These are phyloP conservation scores for Leishmania arabica DNA, from an alignment of 208 protist genomes.

Conservation along the genomic window DNA sequence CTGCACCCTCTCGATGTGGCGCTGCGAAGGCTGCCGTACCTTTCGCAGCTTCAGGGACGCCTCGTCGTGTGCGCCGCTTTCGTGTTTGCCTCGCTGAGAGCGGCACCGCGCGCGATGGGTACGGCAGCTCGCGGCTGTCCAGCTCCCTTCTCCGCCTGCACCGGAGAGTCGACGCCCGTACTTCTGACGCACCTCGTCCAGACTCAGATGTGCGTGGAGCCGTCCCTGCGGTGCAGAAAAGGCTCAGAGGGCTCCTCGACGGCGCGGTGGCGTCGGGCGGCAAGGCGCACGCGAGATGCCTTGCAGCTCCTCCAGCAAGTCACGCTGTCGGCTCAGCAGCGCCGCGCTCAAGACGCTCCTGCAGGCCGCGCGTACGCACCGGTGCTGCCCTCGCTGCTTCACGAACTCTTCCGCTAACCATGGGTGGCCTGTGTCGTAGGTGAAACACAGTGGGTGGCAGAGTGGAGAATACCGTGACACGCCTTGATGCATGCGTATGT, in stretches of 20 bases:
- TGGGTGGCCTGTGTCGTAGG: not conserved
- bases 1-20: conserved; percentile 10
- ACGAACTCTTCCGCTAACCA: conserved; percentile 8
- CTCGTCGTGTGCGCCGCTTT: conserved; percentile 20
- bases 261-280: conserved; percentile 11
- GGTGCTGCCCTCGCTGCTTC: conserved; percentile 14
- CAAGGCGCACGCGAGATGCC: conserved; percentile 10
- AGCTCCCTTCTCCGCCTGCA: not conserved
- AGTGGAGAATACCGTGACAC: not conserved
- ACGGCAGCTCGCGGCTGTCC: not conserved
- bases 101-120: not conserved
- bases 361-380: not conserved
- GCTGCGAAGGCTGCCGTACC: conserved; percentile 6
- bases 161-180: not conserved
- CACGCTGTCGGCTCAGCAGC: not conserved
- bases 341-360: not conserved
- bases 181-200: conserved; percentile 4
- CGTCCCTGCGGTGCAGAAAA: not conserved
- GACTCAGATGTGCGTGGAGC: not conserved
- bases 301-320: conserved; percentile 12
- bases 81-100: conserved; percentile 5
- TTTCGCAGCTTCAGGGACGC: conserved; percentile 12
- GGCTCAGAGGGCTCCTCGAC: not conserved
- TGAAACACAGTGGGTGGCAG: not conserved
- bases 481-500: not conserved